phyloP scores from a whole-genome alignment of 2,329 filamentous ascomycete genomes.

The Cladosporium sp. region DNA sequence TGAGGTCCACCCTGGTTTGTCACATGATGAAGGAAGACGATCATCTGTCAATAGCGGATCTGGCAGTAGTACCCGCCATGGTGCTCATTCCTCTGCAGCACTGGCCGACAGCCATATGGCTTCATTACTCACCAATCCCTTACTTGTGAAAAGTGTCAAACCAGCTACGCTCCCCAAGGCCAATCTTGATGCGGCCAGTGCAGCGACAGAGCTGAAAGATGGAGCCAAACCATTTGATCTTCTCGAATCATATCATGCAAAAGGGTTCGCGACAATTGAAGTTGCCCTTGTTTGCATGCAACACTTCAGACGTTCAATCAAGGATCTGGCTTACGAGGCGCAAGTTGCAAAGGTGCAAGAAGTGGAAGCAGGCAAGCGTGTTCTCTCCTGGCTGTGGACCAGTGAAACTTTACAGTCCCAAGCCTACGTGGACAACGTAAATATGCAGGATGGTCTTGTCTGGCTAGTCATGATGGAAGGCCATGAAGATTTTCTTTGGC shows the following conservation, averaged over 20 bases:
- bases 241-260: slow-evolving; percentile 37
- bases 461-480: slow-evolving; percentile 26
- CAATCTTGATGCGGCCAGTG: slow-evolving; percentile 17
- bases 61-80: slow-evolving; percentile 19
- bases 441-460: slow-evolving; percentile 21
- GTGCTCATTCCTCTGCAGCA: slow-evolving; percentile 33
- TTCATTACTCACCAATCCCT: slow-evolving; percentile 49
- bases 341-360: slow-evolving; percentile 14
- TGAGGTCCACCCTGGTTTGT: slow-evolving; percentile 47
- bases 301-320: slow-evolving; percentile 24
- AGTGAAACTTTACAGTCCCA: slow-evolving; percentile 17
- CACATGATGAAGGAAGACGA: slow-evolving; percentile 19
- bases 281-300: slow-evolving; percentile 38
- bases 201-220: slow-evolving; percentile 23
- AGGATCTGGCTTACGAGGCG: slow-evolving; percentile 15
- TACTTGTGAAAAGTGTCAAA: slow-evolving; percentile 31
- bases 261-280: slow-evolving; percentile 34
- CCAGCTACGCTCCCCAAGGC: neutral
- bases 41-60: slow-evolving; percentile 5
- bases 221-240: slow-evolving; percentile 34
- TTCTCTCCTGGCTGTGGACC: slow-evolving; percentile 28
- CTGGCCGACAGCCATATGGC: slow-evolving; percentile 45
- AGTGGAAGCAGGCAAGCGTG: slow-evolving; percentile 24
- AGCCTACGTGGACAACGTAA: slow-evolving; percentile 19
- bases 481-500: slow-evolving; percentile 26